Evolutionary conservation across 225 moss, liverwort and hornwort species (phyloP).

Genomic region (Marchantia polymorpha): DNA sequence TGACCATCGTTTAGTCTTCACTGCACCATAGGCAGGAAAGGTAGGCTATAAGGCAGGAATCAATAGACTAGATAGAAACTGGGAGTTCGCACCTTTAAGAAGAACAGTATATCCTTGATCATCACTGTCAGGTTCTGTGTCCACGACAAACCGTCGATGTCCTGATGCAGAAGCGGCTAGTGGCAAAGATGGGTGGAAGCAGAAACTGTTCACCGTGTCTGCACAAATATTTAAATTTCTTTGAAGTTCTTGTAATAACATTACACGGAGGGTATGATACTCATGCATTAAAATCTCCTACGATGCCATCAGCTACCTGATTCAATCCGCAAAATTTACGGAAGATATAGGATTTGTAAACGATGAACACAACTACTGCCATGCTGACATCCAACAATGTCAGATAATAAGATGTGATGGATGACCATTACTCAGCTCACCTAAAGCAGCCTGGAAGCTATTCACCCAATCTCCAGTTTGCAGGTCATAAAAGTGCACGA

Average conservation of each 20-base stretch:
- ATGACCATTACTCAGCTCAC: slow-evolving; percentile 31
- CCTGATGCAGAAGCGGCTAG: slow-evolving; percentile 87
- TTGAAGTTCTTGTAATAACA: too few species aligned
- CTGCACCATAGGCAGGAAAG: not conserved
- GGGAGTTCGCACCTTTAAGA: slow-evolving; percentile 28
- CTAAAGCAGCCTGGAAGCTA: slow-evolving; percentile 87
- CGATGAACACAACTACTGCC: not conserved
- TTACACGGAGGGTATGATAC: too few species aligned
- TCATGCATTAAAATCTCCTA: too few species aligned
- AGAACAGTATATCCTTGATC: not conserved
- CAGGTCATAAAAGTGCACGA: slow-evolving; percentile 86
- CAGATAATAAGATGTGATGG: not conserved
- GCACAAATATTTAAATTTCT: slow-evolving; percentile 10
- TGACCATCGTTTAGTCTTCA: not conserved
- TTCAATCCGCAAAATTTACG: too few species aligned
- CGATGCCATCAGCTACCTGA: too few species aligned
- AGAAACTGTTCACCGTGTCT: slow-evolving; percentile 95
- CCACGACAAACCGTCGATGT: slow-evolving; percentile 68
- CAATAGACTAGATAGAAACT: not conserved
- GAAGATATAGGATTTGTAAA: not conserved
- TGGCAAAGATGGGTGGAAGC: slow-evolving; percentile 88
- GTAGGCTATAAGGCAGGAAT: not conserved
- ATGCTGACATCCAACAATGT: too few species aligned
- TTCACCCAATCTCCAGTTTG: slow-evolving; percentile 75
- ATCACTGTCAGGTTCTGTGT: slow-evolving; percentile 53